phyloP scores from a whole-genome alignment of 2,329 filamentous ascomycete genomes.

The Penicillium sp. region DNA sequence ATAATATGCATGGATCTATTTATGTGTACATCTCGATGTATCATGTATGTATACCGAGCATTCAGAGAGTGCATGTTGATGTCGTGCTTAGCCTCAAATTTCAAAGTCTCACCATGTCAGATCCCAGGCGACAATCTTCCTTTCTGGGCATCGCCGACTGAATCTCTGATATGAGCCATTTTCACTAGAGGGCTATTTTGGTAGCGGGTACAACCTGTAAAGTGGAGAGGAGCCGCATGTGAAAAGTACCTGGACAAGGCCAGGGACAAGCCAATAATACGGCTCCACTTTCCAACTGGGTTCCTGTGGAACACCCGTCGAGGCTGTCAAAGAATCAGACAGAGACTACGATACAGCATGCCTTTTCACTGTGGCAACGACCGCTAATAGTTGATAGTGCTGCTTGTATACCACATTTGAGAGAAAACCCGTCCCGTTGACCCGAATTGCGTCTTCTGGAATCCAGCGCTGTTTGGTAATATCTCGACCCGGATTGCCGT shows the following conservation, averaged over 20 bases:
- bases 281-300: conserved; percentile 16
- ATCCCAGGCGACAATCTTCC: background rate
- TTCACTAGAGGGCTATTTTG: conserved; percentile 8
- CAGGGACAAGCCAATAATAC: conserved; percentile 17
- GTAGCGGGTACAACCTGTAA: conserved; percentile 24
- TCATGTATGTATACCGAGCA: background rate
- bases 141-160: background rate
- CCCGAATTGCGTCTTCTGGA: background rate
- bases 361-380: too few species aligned
- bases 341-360: background rate
- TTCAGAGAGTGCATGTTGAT: too few species aligned
- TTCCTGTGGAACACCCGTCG: background rate
- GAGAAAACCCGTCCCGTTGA: background rate
- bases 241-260: conserved; percentile 20
- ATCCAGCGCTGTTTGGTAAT: too few species aligned
- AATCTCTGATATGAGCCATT: conserved; percentile 25
- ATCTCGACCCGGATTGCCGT: background rate
- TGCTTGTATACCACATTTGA: too few species aligned
- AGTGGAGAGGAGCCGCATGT: conserved; percentile 23
- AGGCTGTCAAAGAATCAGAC: background rate
- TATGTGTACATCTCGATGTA: background rate
- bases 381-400: too few species aligned
- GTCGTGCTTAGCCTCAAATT: too few species aligned
- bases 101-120: too few species aligned
- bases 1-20: background rate